Conservation (phyloP, 140 eudicot genomes). For the Senecio squalidus region DNA sequence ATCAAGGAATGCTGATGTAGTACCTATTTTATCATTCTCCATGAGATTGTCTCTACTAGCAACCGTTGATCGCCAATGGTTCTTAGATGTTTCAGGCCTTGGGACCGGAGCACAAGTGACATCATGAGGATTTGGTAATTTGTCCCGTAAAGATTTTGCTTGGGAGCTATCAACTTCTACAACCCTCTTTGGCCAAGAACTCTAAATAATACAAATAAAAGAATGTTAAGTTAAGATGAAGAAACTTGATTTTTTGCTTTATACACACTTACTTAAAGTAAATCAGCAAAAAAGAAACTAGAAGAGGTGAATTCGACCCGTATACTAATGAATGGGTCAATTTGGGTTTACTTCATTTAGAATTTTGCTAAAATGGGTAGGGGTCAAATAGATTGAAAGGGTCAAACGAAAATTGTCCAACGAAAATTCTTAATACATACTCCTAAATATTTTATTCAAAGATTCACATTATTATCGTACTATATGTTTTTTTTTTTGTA, state of each 20-base stretch:
- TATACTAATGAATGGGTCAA: neutral
- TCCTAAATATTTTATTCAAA: slow-evolving; percentile 1
- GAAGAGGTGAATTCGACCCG: neutral
- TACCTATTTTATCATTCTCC: slow-evolving; percentile 39
- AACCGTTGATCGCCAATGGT: neutral
- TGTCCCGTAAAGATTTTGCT: slow-evolving; percentile 37
- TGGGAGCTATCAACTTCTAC: slow-evolving; percentile 56
- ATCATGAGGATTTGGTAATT: slow-evolving; percentile 40
- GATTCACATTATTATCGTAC: neutral
- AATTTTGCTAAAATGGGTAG: neutral
- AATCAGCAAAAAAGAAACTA: neutral
- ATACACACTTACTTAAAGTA: neutral
- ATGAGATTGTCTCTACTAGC: slow-evolving; percentile 25
- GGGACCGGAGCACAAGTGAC: slow-evolving; percentile 42
- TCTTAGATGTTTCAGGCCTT: slow-evolving; percentile 29
- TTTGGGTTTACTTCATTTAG: neutral
- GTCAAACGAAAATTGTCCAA: neutral
- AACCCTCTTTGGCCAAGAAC: slow-evolving; percentile 65
- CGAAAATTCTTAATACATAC: neutral
- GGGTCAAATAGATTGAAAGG: neutral
- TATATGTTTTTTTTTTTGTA: neutral
- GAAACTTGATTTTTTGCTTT: slow-evolving; percentile 1
- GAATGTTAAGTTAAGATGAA: neutral
- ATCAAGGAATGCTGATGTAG: neutral
- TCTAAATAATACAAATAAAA: slow-evolving; percentile 34